Evolutionary conservation across 140 eudicot genomes (phyloP), one percentile per base, ranked within the genome.

Genomic region (Senecio squalidus): DNA sequence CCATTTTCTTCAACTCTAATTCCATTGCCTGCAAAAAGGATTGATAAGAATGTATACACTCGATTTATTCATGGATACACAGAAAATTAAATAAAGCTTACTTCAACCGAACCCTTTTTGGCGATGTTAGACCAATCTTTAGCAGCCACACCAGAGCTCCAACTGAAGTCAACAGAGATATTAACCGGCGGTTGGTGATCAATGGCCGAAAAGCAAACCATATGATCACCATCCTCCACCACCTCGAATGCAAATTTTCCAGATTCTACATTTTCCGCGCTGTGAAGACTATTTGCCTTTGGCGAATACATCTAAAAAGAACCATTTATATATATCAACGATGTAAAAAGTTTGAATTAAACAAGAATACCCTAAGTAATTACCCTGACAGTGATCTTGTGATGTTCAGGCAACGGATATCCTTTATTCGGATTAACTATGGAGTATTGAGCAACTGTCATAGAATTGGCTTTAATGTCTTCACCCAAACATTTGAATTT

Each of bases 1-100:
- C 72, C 79, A 89, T 68, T 64, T 82, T 80, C 86, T 89, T 80
- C 76, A 89, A 67, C 68, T 89, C 97, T 41, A 82, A 3, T 71
- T 80, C 93, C 95, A 89, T 85, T 15, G 74, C 70, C 97, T 89
- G 79, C 56, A 17, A 55, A 44, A 21, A n/a, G n/a, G n/a, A n/a
- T n/a, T n/a, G n/a, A n/a, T n/a, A n/a, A n/a, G n/a, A 68, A 68
- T 5, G 26, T 20, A 56, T 36, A n/a, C n/a, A n/a, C n/a, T n/a
- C n/a, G n/a, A n/a, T n/a, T n/a, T n/a, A n/a, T n/a, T n/a, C n/a
- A n/a, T n/a, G n/a, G n/a, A n/a, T n/a, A n/a, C n/a, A n/a, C n/a
- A n/a, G n/a, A n/a, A n/a, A n/a, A n/a, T n/a, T n/a, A n/a, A n/a
- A n/a, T n/a, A n/a, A n/a, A n/a, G 43, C 68, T 64, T 62, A 67